Conservation (phyloP, 441 rosid genomes). For the Hura crepitans region DNA sequence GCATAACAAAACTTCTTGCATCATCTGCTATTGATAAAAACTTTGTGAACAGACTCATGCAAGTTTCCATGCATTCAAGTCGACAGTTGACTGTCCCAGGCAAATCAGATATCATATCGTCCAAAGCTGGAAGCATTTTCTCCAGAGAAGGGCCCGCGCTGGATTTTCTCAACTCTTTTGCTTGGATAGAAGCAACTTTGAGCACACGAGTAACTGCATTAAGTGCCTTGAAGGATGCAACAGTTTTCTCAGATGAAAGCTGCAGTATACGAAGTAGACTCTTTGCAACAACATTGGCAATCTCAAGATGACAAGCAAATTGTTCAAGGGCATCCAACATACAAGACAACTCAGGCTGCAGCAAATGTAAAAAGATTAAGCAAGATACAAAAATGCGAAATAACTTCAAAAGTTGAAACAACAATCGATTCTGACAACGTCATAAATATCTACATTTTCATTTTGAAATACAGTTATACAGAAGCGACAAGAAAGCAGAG, state of each 20-base stretch:
- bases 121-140: slow-evolving; percentile 30
- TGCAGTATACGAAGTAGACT: slow-evolving; percentile 66
- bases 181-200: slow-evolving; percentile 73
- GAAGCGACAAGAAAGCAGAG: background rate
- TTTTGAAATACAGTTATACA: background rate
- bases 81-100: slow-evolving; percentile 39
- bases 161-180: slow-evolving; percentile 54
- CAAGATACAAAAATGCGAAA: background rate
- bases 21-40: slow-evolving; percentile 61
- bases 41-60: slow-evolving; percentile 58
- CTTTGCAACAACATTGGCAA: slow-evolving; percentile 61
- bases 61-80: slow-evolving; percentile 62
- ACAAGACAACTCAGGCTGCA: slow-evolving; percentile 82
- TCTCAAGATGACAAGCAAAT: slow-evolving; percentile 67
- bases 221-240: slow-evolving; percentile 67
- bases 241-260: slow-evolving; percentile 64
- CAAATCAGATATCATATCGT: slow-evolving; percentile 35
- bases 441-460: background rate
- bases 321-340: slow-evolving; percentile 86
- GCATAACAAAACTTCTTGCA: slow-evolving; percentile 60
- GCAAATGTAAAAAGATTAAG: slow-evolving; percentile 10
- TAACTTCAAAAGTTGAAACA: background rate
- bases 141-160: slow-evolving; percentile 29
- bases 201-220: slow-evolving; percentile 76
- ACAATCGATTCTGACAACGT: background rate